Conservation (phyloP, 352 stramenopile species). For the Globisporangium radiosum region DNA sequence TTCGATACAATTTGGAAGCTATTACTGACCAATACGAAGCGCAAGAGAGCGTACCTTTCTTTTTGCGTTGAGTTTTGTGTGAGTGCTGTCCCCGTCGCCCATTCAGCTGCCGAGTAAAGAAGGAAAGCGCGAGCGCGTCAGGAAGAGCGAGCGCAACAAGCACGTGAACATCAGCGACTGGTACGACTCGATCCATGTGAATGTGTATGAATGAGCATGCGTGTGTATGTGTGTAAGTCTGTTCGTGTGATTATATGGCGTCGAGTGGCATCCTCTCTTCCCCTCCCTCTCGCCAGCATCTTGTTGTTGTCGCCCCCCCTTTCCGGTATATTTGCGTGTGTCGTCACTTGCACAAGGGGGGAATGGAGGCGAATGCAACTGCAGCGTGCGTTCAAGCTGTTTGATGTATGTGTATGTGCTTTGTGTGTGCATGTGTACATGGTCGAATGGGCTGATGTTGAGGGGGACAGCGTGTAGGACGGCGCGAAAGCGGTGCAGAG, state of each 20-base stretch:
- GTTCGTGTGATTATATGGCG: background rate
- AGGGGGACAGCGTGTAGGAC: no score
- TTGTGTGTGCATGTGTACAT: no score
- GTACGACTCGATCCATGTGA: background rate
- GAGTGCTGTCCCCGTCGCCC: no score
- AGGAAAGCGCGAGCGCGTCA: slow-evolving; percentile 1
- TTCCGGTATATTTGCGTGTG: slow-evolving; percentile 1
- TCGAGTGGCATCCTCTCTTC: background rate
- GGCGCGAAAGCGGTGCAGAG: no score
- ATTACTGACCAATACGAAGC: no score
- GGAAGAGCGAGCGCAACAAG: background rate
- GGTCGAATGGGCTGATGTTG: no score
- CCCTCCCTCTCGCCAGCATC: background rate
- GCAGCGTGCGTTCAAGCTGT: background rate
- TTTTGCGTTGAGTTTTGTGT: no score
- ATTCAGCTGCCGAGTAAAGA: background rate
- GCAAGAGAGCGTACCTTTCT: no score
- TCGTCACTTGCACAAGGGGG: slow-evolving; percentile 7
- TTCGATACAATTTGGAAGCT: no score
- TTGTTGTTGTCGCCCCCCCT: background rate
- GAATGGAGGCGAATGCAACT: background rate
- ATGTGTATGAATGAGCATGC: slow-evolving; percentile 3
- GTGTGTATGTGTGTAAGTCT: slow-evolving; percentile 2
- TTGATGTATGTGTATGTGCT: no score
- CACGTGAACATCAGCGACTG: background rate